These are phyloP conservation scores for Talaromyces verruculosus DNA, from an alignment of 2,329 filamentous ascomycete genomes.

Conservation along the genomic window DNA sequence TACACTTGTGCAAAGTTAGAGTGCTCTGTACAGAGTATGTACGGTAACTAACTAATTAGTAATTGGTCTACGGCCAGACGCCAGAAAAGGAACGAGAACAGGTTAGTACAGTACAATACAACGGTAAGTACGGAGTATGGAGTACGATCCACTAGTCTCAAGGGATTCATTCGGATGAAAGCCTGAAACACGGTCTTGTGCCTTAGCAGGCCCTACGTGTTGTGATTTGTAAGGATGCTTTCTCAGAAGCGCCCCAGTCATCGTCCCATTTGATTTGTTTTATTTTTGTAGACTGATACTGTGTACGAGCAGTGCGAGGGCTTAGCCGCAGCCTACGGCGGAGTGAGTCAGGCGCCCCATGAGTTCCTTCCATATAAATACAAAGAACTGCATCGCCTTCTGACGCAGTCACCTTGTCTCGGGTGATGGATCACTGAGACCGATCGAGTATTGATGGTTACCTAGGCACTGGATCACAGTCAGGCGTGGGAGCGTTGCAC, in stretches of 20 bases:
- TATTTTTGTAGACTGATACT: constrained; percentile 2
- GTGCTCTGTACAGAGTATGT: not conserved
- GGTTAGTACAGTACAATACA: not conserved
- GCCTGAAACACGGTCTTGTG: constrained; percentile 13
- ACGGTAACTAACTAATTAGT: not conserved
- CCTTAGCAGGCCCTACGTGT: constrained; percentile 6
- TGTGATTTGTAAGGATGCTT: constrained; percentile 15
- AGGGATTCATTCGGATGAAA: not conserved
- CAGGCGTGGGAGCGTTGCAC: constrained; percentile 9
- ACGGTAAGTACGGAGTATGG: not conserved
- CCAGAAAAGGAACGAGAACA: not conserved
- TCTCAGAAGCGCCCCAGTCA: not conserved
- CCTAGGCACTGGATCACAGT: not conserved
- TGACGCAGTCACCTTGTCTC: not conserved
- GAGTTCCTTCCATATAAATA: not conserved
- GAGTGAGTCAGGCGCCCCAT: not conserved
- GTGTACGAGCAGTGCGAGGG: not conserved
- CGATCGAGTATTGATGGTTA: not conserved
- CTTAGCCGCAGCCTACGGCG: not conserved
- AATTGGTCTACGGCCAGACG: not conserved
- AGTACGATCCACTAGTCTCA: not conserved
- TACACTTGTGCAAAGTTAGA: not conserved
- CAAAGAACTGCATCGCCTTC: not conserved
- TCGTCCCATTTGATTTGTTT: not conserved
- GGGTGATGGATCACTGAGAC: constrained; percentile 4